These are phyloP conservation scores for Brassica carinata DNA, from an alignment of 345 rosid species.

Conservation along the genomic window DNA sequence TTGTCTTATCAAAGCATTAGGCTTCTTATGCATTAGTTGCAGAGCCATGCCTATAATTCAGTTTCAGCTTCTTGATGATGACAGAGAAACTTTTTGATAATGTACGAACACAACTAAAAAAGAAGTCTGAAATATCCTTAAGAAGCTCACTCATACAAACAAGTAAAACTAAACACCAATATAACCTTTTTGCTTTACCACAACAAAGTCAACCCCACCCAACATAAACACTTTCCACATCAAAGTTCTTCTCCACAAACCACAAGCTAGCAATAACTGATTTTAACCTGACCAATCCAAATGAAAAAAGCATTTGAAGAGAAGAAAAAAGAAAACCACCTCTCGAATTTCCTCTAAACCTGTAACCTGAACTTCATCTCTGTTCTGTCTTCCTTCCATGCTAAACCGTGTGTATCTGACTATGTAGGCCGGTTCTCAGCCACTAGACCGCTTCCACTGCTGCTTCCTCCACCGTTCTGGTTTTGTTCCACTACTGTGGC, in stretches of 20 bases:
- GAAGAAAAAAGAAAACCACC: slow-evolving; percentile 3
- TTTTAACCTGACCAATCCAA: slow-evolving; percentile 23
- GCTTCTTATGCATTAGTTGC: slow-evolving; percentile 20
- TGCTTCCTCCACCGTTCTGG: slow-evolving; percentile 65
- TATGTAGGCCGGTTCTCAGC: slow-evolving; percentile 59
- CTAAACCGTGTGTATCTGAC: slow-evolving; percentile 31
- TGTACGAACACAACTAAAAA: slow-evolving; percentile 29
- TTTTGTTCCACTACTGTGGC: slow-evolving; percentile 85
- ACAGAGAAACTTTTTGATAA: slow-evolving; percentile 9
- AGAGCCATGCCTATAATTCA: slow-evolving; percentile 28
- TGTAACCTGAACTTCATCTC: slow-evolving; percentile 20
- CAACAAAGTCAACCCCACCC: slow-evolving; percentile 36
- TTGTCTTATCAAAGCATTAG: slow-evolving; percentile 10
- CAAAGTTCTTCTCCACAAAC: slow-evolving; percentile 26
- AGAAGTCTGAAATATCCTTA: slow-evolving; percentile 32
- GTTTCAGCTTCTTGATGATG: slow-evolving; percentile 28
- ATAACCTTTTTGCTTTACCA: slow-evolving; percentile 36
- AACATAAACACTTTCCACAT: slow-evolving; percentile 36
- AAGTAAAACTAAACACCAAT: slow-evolving; percentile 44
- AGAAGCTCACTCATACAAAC: slow-evolving; percentile 48
- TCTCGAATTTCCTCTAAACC: slow-evolving; percentile 21
- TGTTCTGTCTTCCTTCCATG: slow-evolving; percentile 25
- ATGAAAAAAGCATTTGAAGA: slow-evolving; percentile 17
- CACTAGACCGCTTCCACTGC: slow-evolving; percentile 54
- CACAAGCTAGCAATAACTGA: slow-evolving; percentile 31